These are phyloP conservation scores for Moesziomyces aphidis DNA, from an alignment of 1,284 basidiomycete species.

Conservation along the genomic window DNA sequence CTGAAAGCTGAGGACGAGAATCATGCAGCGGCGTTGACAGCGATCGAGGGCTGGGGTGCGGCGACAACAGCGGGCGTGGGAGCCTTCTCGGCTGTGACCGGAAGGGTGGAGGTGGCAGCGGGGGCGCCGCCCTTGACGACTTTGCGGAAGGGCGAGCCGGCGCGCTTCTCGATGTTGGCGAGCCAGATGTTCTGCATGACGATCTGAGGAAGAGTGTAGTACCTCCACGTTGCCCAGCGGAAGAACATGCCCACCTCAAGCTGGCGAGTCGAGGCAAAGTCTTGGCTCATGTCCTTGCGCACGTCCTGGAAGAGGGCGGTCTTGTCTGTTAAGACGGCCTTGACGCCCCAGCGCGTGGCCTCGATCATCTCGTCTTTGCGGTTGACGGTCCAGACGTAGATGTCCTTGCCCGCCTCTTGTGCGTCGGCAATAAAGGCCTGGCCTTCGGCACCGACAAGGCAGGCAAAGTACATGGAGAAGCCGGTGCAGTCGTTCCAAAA, in stretches of 20 bases:
- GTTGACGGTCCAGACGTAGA: conserved; percentile 98
- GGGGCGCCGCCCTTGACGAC: conserved; percentile 3
- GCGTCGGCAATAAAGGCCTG: conserved; percentile 82
- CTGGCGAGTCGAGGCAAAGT: conserved; percentile 51
- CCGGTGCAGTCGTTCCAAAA: conserved; percentile 91
- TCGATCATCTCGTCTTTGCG: conserved; percentile 92
- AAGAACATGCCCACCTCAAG: conserved; percentile 62
- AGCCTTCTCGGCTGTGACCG: neutral
- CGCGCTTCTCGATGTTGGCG: conserved; percentile 54
- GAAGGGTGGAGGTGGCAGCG: neutral
- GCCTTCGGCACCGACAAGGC: conserved; percentile 78
- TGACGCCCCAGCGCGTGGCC: conserved; percentile 89
- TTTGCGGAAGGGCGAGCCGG: conserved; percentile 50
- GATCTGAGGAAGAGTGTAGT: conserved; percentile 57
- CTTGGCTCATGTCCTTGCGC: conserved; percentile 73
- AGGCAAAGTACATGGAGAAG: conserved; percentile 86
- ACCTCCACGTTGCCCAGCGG: conserved; percentile 61
- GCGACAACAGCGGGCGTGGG: conserved; percentile 1
- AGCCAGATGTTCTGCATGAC: conserved; percentile 55
- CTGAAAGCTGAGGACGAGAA: neutral
- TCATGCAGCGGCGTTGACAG: conserved; percentile 38
- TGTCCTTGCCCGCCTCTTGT: conserved; percentile 80
- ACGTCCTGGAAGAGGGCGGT: conserved; percentile 82
- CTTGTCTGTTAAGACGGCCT: conserved; percentile 87
- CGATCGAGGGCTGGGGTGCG: conserved; percentile 11